A percentile compares a stretch with the other conserved stretches of the same genome.
phyloP scores from a whole-genome alignment of 495 filamentous ascomycete species.

The Neurospora sp. region DNA sequence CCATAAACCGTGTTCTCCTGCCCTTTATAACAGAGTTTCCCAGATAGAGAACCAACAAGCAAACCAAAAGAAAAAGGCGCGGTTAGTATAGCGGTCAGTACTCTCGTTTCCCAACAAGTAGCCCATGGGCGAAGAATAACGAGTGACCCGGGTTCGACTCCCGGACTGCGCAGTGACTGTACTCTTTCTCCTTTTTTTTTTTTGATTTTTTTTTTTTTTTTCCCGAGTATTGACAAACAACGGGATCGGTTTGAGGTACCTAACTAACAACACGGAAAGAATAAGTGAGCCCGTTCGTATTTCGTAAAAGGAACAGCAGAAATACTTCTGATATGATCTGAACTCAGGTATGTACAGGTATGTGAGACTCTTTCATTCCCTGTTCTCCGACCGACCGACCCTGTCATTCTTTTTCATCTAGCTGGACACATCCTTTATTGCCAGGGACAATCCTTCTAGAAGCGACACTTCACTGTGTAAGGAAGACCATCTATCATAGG shows the following conservation, averaged over 20 bases:
- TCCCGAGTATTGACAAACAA: not conserved
- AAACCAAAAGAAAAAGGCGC: not conserved
- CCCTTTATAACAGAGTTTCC: not conserved
- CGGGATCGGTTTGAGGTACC: not conserved
- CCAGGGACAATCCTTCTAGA: not conserved
- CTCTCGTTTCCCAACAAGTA: not conserved
- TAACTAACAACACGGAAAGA: not conserved
- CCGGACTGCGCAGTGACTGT: not conserved
- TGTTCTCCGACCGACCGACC: not conserved
- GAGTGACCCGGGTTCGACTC: not conserved
- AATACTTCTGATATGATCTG: not conserved
- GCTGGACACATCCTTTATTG: not conserved
- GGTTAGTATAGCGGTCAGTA: not conserved
- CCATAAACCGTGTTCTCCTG: not conserved
- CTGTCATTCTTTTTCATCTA: not conserved
- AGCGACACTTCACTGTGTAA: not conserved
- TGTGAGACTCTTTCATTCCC: not conserved
- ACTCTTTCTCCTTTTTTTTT: not conserved
- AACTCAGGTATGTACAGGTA: not conserved
- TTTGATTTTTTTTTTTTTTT: not conserved
- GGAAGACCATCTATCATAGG: not conserved
- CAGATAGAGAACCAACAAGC: not conserved
- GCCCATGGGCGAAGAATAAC: not conserved
- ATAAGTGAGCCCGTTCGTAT: not conserved
- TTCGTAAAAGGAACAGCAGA: not conserved